phyloP scores from a whole-genome alignment of 495 filamentous ascomycete genomes.

The Penicillium cosmopolitanum region DNA sequence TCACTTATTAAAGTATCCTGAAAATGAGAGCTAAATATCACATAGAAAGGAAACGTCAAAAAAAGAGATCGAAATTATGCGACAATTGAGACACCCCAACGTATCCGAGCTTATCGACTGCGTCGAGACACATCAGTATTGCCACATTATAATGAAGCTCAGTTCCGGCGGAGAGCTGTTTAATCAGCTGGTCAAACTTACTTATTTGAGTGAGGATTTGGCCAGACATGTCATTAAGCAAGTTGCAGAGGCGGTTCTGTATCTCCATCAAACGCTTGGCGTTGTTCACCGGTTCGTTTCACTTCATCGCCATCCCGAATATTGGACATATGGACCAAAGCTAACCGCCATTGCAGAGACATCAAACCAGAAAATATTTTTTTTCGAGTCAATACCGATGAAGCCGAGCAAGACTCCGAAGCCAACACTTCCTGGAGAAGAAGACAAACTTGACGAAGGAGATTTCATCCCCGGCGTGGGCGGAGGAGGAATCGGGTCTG shows the following conservation, averaged over 20 bases:
- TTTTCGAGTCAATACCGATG: slow-evolving; percentile 79
- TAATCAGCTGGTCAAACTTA: slow-evolving; percentile 89
- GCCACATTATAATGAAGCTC: slow-evolving; percentile 86
- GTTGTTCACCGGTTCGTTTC: slow-evolving; percentile 81
- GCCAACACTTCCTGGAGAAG: slow-evolving; percentile 71
- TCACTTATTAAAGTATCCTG: too few species aligned
- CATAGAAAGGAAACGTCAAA: slow-evolving; percentile 80
- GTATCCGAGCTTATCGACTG: slow-evolving; percentile 85
- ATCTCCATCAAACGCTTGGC: slow-evolving; percentile 81
- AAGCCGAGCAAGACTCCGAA: slow-evolving; percentile 73
- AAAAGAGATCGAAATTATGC: slow-evolving; percentile 97
- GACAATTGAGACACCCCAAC: slow-evolving; percentile 81
- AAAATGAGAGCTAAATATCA: not conserved
- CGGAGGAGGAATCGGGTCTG: slow-evolving; percentile 56
- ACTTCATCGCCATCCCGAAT: too few species aligned
- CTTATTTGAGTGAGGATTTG: slow-evolving; percentile 88
- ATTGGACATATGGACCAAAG: not conserved
- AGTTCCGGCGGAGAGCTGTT: slow-evolving; percentile 88
- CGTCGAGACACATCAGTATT: slow-evolving; percentile 80
- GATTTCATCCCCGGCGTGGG: slow-evolving; percentile 79
- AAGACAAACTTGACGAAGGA: slow-evolving; percentile 89
- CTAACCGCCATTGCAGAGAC: slow-evolving; percentile 58
- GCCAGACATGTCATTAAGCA: slow-evolving; percentile 84
- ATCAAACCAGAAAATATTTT: slow-evolving; percentile 93
- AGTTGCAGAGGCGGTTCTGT: slow-evolving; percentile 81